Evolutionary conservation across 148 eudicot genomes (phyloP), one percentile per base, ranked within the genome.

Genomic region (Rheum nobile): DNA sequence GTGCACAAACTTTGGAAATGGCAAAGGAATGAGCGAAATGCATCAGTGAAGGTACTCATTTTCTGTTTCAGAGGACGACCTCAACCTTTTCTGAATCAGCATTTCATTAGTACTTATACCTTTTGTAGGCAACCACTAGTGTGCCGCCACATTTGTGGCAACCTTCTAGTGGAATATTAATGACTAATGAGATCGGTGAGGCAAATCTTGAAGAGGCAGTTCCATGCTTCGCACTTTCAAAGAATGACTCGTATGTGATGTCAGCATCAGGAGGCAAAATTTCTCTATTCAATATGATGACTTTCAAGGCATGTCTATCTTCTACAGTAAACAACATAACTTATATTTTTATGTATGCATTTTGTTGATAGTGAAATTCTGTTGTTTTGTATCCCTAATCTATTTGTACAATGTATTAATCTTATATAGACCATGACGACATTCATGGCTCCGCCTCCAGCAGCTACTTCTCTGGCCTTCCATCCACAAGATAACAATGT

Each of bases 241-340:
- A 84, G 54, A 84, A 86, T 69, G 89, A 84, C 75, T 84, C 82
- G n/a, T 86, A 86, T 78, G 80, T 82, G 12, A 81, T 86, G 86
- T 86, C 89, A 38, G 86, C 86, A 71, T 86, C 89, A 34, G 82
- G 80, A 52, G 89, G 86, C 41, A 86, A 76, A 78, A 79, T 83
- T 28, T 83, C 85, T 67, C 50, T 86, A 16, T 86, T 86, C 74
- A 80, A 80, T 70, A 80, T 75, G 85, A 75, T 82, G 81, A 82
- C 86, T 19, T 84, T 83, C 50, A 80, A 86, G 89, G 89, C 75
- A 44, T 41, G 73, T 17, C 44, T 50, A 1, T 50, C 37, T 14
- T 73, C 28, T 28, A 9, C 9, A 14, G 4, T 7, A 48, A 44
- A 26, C 39, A 9, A 37, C 73, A 44, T 65, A 43, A 13, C 31